Evolutionary conservation across 371 early-diverging fungal genomes (phyloP).

Genomic region (Synchytrium microbalum): DNA sequence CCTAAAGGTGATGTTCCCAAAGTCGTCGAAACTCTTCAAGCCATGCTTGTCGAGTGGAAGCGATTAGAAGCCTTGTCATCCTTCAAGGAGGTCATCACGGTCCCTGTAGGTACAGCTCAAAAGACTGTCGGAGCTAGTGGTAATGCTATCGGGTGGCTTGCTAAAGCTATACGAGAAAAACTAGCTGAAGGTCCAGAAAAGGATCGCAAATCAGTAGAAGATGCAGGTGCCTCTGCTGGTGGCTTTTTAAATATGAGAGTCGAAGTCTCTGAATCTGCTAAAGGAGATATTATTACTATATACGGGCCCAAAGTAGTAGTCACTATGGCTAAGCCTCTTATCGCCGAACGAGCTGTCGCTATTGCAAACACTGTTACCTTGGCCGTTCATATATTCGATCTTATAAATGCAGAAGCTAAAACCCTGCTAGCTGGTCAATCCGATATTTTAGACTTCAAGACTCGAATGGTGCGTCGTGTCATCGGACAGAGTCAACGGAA

Average conservation of each 20-base stretch:
- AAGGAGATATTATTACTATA: slow-evolving; percentile 26
- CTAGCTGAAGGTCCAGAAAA: slow-evolving; percentile 10
- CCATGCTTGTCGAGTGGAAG: slow-evolving; percentile 57
- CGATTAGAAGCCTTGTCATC: slow-evolving; percentile 61
- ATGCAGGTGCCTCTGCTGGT: slow-evolving; percentile 2
- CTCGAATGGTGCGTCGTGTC: slow-evolving; percentile 63
- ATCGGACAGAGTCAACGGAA: slow-evolving; percentile 83
- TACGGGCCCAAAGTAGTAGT: slow-evolving; percentile 38
- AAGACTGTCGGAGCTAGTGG: slow-evolving; percentile 21
- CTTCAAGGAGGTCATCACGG: slow-evolving; percentile 56
- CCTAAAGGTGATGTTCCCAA: slow-evolving; percentile 66
- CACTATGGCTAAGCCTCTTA: slow-evolving; percentile 23
- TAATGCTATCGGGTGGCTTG: slow-evolving; percentile 26
- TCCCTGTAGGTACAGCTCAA: slow-evolving; percentile 46
- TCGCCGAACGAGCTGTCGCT: slow-evolving; percentile 24
- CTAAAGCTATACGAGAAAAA: slow-evolving; percentile 20
- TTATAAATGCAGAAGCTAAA: slow-evolving; percentile 19
- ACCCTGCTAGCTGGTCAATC: slow-evolving; percentile 17
- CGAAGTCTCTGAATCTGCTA: slow-evolving; percentile 15
- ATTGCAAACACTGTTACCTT: slow-evolving; percentile 29
- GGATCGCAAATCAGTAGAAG: slow-evolving; percentile 7
- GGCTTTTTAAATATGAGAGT: slow-evolving; percentile 14
- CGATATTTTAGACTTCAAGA: slow-evolving; percentile 23
- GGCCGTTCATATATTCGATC: slow-evolving; percentile 32
- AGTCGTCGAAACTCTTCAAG: slow-evolving; percentile 54